Percentiles rank a stretch among this genome's conserved stretches.
These are phyloP conservation scores for Fusarium camptoceras DNA, from an alignment of 2,329 filamentous ascomycete species.

Conservation along the genomic window DNA sequence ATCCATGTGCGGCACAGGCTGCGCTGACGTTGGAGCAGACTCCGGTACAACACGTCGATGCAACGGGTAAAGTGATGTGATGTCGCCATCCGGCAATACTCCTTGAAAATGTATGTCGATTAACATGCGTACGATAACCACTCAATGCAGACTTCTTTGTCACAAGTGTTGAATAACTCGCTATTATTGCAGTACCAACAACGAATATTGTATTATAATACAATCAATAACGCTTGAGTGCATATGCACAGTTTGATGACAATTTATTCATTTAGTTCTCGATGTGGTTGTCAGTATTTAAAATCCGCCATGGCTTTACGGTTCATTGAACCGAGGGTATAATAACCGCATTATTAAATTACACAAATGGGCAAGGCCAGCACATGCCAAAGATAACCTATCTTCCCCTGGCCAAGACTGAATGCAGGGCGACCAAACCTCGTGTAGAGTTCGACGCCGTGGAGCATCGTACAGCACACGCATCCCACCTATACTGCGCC, in stretches of 20 bases:
- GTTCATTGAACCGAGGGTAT: constrained; percentile 29
- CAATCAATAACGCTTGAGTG: constrained; percentile 7
- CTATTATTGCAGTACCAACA: neutral
- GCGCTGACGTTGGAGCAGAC: constrained; percentile 24
- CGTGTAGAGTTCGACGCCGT: constrained; percentile 37
- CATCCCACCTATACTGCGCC: constrained; percentile 28
- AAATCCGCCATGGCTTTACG: constrained; percentile 13
- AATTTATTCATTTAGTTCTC: constrained; percentile 5
- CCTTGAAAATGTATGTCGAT: neutral
- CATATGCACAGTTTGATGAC: constrained; percentile 5
- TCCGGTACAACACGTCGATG: constrained; percentile 15
- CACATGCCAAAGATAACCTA: constrained; percentile 35
- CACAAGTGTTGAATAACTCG: constrained; percentile 19
- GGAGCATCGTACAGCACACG: constrained; percentile 38
- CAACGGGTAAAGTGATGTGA: constrained; percentile 16
- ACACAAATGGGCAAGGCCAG: constrained; percentile 9
- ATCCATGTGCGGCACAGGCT: constrained; percentile 35
- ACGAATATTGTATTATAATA: constrained; percentile 1
- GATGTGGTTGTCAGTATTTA: constrained; percentile 17
- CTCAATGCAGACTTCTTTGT: constrained; percentile 6
- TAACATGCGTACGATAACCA: constrained; percentile 19
- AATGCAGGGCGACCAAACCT: constrained; percentile 30
- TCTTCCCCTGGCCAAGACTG: constrained; percentile 6
- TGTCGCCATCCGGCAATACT: constrained; percentile 18
- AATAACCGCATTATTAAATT: constrained; percentile 34